Evolutionary conservation across 2,329 filamentous ascomycete species (phyloP).

Genomic region (Colletotrichum shisoi): DNA sequence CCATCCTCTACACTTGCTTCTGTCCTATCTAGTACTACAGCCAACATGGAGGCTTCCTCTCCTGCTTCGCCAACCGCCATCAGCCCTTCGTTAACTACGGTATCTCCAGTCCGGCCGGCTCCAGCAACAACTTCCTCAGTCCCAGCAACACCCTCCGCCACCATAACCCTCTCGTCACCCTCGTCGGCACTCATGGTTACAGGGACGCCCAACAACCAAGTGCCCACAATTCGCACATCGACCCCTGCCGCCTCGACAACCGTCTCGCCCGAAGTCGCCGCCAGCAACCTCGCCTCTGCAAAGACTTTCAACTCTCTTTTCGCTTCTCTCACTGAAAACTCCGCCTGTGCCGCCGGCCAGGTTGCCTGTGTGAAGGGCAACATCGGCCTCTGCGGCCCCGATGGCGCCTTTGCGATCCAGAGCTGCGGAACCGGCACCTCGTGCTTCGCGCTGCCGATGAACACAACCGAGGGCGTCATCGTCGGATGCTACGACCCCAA

Average conservation of each 20-base stretch:
- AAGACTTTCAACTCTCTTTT: conserved; percentile 59
- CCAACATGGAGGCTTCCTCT: conserved; percentile 6
- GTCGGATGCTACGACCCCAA: conserved; percentile 57
- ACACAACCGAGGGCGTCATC: conserved; percentile 55
- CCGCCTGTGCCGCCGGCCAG: conserved; percentile 57
- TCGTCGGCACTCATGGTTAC: conserved; percentile 42
- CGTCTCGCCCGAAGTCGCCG: conserved; percentile 53
- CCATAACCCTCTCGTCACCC: background rate
- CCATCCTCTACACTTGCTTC: conserved; percentile 1
- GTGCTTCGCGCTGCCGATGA: conserved; percentile 66
- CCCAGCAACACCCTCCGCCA: background rate
- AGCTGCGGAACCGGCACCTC: conserved; percentile 49
- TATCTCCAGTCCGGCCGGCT: background rate
- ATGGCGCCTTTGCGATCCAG: conserved; percentile 54
- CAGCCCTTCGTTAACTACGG: background rate
- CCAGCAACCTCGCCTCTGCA: conserved; percentile 56
- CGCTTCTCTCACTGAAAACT: conserved; percentile 53
- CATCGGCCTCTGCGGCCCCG: conserved; percentile 55
- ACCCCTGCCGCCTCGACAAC: conserved; percentile 51
- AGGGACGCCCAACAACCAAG: conserved; percentile 47
- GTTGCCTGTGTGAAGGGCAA: conserved; percentile 62
- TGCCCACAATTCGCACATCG: conserved; percentile 55
- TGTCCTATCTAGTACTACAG: conserved; percentile 9
- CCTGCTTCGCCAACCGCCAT: background rate
- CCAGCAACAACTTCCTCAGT: conserved; percentile 1